Conservation (phyloP, 2,329 filamentous ascomycete species). For the Beauveria asiatica region DNA sequence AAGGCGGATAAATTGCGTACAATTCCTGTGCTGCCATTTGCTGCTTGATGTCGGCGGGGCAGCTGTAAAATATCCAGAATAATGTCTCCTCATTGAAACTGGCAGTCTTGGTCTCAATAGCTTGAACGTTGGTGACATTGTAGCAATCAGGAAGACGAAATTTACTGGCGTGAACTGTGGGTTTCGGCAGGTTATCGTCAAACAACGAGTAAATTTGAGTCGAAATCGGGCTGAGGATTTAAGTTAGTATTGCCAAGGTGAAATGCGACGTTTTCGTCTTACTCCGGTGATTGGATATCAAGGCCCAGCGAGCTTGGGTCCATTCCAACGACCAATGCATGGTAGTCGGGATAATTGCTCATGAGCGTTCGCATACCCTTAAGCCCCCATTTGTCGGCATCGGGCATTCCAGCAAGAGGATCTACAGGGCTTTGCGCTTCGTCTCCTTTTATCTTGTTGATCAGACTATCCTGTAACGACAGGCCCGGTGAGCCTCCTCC, state of each 20-base stretch:
- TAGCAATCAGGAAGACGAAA: conserved; percentile 58
- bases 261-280: conserved; percentile 23
- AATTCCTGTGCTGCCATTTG: conserved; percentile 55
- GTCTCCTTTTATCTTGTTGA: conserved; percentile 30
- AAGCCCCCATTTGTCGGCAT: conserved; percentile 55
- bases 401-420: conserved; percentile 52
- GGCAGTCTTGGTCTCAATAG: conserved; percentile 55
- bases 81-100: conserved; percentile 62
- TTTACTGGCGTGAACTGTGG: conserved; percentile 41
- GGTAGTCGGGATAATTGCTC: conserved; percentile 56
- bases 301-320: conserved; percentile 50
- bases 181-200: conserved; percentile 50
- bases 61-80: conserved; percentile 63
- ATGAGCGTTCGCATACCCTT: conserved; percentile 56
- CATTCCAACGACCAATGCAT: conserved; percentile 50
- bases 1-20: conserved; percentile 31
- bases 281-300: conserved; percentile 51
- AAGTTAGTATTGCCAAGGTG: not conserved
- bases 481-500: not conserved
- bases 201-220: conserved; percentile 54
- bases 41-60: conserved; percentile 53
- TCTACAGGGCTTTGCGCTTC: conserved; percentile 41
- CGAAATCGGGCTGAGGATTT: conserved; percentile 39
- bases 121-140: conserved; percentile 56
- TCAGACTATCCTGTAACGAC: not conserved